Base-by-base conservation (phyloP, 805 yeast genomes). In the Kuraishia hungarica region DNA sequence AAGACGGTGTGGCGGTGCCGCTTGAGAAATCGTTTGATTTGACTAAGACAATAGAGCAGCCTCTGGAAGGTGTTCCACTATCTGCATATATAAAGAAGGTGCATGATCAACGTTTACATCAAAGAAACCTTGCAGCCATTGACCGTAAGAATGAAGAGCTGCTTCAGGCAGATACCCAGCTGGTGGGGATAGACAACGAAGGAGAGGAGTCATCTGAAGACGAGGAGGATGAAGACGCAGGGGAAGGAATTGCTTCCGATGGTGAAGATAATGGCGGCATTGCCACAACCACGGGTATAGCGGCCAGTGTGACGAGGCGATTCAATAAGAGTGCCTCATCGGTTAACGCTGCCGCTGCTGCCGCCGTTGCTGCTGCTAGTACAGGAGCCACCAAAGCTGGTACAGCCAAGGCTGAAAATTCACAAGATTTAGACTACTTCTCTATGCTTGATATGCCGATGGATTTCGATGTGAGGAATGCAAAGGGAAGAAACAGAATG, bases 1-100 rank as follows among this genome's bases (percentile, higher is more conserved):
- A 79, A 57, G 92, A 87, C 63, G 91, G 90, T 2, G 67, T 78
- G 0, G 79, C 87, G 2, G 82, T 86, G 2, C 79, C 81, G 0
- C 69, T 82, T 39, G 77, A 79, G 8, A 72, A 81, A 17, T 62
- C 72, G 2, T 56, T 81, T 2, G 68, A 67, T 5, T 60, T 81
- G 23, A 72, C 75, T 61, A 64, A 71, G 2, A 55, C 68, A 20
- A 67, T 74, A 43, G 87, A 81, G 59, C 84, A 80, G 52, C 70
- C 72, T 0, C 67, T 87, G 24, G 66, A 64, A 15, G 84, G 81
- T 0, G 64, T 72, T 4, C 89, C 83, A 26, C 68, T 86, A 29
- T 66, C 70, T 6, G 70, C 70, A 5, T 86, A 80, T 61, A 74
- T 74, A 23, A 75, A 71, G 23, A 64, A 63, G 15, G 75, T 86